phyloP scores from a whole-genome alignment of 108 stramenopile genomes.

The Cyclotella cryptica region DNA sequence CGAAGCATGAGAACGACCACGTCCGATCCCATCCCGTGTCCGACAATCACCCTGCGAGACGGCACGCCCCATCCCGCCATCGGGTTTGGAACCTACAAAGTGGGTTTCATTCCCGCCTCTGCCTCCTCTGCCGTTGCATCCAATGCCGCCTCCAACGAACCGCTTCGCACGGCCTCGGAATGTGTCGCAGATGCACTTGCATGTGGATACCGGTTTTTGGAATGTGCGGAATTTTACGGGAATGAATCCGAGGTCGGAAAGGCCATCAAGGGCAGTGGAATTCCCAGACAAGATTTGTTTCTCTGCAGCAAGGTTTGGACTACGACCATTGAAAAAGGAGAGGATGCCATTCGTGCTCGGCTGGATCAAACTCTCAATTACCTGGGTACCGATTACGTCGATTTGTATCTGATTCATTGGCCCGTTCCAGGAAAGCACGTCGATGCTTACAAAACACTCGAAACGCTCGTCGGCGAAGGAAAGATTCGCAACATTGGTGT shows the following conservation, averaged over 20 bases:
- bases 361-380: constrained; percentile 80
- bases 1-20: constrained; percentile 17
- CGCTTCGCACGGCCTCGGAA: constrained; percentile 70
- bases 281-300: constrained; percentile 79
- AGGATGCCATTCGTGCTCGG: constrained; percentile 70
- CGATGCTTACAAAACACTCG: constrained; percentile 81
- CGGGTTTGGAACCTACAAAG: constrained; percentile 95
- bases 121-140: constrained; percentile 68
- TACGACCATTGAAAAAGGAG: constrained; percentile 87
- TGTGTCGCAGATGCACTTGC: constrained; percentile 79
- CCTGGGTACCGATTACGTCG: constrained; percentile 87
- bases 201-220: constrained; percentile 86
- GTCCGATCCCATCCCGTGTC: constrained; percentile 23
- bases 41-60: constrained; percentile 74
- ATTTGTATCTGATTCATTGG: constrained; percentile 95
- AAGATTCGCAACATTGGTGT: constrained; percentile 78
- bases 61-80: constrained; percentile 81
- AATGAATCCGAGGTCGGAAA: constrained; percentile 88
- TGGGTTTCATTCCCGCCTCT: constrained; percentile 88
- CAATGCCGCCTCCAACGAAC: constrained; percentile 12
- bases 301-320: constrained; percentile 94
- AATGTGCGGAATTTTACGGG: constrained; percentile 93
- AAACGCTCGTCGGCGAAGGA: constrained; percentile 66
- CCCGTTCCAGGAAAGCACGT: constrained; percentile 91
- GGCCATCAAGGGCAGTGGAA: constrained; percentile 73